A percentile compares a stretch with the other conserved stretches of the same genome.
Evolutionary conservation across 2,329 filamentous ascomycete species (phyloP).

Genomic region (Penicillium sp.): DNA sequence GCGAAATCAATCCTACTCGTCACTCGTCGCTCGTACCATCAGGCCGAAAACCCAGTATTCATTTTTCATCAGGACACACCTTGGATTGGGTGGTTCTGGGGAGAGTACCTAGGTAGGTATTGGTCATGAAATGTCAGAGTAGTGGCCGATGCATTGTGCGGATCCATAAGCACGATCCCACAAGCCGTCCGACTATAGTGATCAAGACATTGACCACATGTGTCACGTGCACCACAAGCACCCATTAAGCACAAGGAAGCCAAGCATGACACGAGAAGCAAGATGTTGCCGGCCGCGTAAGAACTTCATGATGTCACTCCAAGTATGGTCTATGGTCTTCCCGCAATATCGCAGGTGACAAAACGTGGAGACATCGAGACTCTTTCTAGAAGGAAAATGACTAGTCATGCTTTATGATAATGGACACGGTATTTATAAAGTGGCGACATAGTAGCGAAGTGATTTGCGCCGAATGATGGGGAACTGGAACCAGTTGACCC

Average conservation of each 20-base stretch:
- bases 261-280: slow-evolving; percentile 48
- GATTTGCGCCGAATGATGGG: too few relatives aligned
- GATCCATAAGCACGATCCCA: slow-evolving; percentile 54
- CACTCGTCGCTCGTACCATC: background rate
- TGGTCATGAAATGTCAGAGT: too few relatives aligned
- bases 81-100: too few relatives aligned
- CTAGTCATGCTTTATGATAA: too few relatives aligned
- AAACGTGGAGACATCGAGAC: background rate
- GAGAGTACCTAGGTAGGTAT: too few relatives aligned
- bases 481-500: too few relatives aligned
- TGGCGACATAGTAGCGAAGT: too few relatives aligned
- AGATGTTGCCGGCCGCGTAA: slow-evolving; percentile 51
- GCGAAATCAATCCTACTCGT: background rate
- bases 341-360: background rate
- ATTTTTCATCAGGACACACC: too few relatives aligned
- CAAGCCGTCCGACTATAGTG: slow-evolving; percentile 44
- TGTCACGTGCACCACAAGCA: slow-evolving; percentile 50
- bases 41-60: background rate
- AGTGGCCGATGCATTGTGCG: slow-evolving; percentile 56
- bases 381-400: background rate
- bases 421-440: too few relatives aligned
- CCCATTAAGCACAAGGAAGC: slow-evolving; percentile 50
- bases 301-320: slow-evolving; percentile 50
- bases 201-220: slow-evolving; percentile 53
- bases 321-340: slow-evolving; percentile 20